Conservation (phyloP, 2,329 filamentous ascomycete species). For the Amauroascus niger region DNA sequence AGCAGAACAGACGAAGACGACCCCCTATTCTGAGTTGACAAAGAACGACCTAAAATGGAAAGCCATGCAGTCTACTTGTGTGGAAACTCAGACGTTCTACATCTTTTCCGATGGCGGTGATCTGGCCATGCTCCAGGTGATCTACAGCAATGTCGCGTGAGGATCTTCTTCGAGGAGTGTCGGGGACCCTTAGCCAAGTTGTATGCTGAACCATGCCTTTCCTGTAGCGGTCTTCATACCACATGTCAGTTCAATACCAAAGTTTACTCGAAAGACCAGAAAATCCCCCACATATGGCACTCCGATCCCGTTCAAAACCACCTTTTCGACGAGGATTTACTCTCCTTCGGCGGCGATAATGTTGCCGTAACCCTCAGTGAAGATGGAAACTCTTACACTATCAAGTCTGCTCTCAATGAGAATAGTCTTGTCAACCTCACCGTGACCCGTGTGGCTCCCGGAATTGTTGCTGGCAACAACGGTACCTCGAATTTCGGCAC, state of each 20-base stretch:
- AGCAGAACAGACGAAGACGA: constrained; percentile 65
- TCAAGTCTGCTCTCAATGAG: constrained; percentile 82
- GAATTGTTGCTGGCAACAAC: constrained; percentile 74
- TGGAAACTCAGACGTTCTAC: constrained; percentile 95
- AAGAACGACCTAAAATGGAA: constrained; percentile 76
- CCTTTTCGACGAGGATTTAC: constrained; percentile 75
- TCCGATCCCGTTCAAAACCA: constrained; percentile 68
- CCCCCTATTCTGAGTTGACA: constrained; percentile 68
- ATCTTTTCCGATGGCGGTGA: constrained; percentile 68
- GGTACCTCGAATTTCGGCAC: constrained; percentile 81
- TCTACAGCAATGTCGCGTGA: constrained; percentile 96
- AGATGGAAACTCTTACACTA: constrained; percentile 69
- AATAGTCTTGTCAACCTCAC: constrained; percentile 77
- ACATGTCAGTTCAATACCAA: constrained; percentile 93
- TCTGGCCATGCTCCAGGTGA: constrained; percentile 74
- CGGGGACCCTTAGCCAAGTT: not conserved
- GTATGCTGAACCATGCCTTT: constrained; percentile 11
- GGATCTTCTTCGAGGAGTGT: constrained; percentile 24
- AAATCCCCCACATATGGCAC: constrained; percentile 71
- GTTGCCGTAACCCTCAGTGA: constrained; percentile 76
- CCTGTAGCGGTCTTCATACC: constrained; percentile 66
- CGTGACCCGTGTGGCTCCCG: constrained; percentile 63
- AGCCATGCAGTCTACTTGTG: constrained; percentile 69
- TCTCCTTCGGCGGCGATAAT: constrained; percentile 75
- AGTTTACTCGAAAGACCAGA: constrained; percentile 67